Evolutionary conservation across 305 asterid species (phyloP).

Genomic region (Salvia sclarea): DNA sequence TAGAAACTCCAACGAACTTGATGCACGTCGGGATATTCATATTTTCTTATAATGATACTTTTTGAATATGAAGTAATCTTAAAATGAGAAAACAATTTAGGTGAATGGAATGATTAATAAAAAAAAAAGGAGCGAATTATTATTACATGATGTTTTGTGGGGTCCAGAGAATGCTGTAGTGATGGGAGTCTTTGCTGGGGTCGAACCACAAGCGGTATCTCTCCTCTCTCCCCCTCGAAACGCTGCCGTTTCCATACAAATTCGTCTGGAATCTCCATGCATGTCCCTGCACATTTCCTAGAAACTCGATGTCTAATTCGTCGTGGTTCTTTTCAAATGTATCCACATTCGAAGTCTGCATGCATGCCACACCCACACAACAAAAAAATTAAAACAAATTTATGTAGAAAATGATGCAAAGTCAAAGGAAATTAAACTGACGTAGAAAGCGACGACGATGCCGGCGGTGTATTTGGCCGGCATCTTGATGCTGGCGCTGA

Average conservation of each 20-base stretch:
- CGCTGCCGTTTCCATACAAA: constrained; percentile 83
- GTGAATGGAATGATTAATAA: too few relatives aligned
- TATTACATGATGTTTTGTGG: constrained; percentile 65
- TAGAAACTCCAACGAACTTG: too few relatives aligned
- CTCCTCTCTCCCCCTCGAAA: constrained; percentile 89
- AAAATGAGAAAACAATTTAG: too few relatives aligned
- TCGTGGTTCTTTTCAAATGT: constrained; percentile 76
- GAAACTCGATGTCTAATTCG: constrained; percentile 84
- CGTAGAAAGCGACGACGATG: constrained; percentile 85
- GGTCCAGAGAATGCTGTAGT: constrained; percentile 87
- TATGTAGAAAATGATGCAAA: background rate
- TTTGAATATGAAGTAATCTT: too few relatives aligned
- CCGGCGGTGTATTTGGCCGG: constrained; percentile 84
- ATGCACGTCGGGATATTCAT: too few relatives aligned
- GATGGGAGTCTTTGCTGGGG: constrained; percentile 71
- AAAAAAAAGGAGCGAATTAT: too few relatives aligned
- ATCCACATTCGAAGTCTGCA: constrained; percentile 68
- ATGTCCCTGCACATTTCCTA: constrained; percentile 70
- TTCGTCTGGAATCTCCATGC: constrained; percentile 95
- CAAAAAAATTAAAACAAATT: too few relatives aligned
- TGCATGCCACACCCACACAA: too few relatives aligned
- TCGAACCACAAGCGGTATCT: constrained; percentile 91
- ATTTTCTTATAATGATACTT: too few relatives aligned
- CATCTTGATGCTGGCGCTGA: constrained; percentile 85
- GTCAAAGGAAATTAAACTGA: constrained; percentile 24